Base-by-base conservation (phyloP, 495 filamentous ascomycete species). In the Hypoxylon lienhwacheense region DNA sequence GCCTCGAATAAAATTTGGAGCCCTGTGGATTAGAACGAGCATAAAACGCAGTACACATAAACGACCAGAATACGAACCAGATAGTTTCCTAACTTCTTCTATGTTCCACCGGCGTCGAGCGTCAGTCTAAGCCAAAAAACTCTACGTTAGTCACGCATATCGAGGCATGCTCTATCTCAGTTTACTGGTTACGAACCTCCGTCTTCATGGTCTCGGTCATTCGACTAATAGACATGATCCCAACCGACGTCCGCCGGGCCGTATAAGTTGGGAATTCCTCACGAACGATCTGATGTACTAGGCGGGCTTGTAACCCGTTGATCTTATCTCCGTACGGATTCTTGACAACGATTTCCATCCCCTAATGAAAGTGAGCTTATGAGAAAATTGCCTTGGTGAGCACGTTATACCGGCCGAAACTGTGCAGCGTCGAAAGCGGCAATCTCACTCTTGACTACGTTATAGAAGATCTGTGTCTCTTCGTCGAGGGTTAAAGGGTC, bases 1-100 rank as follows among this genome's bases (percentile, higher is more conserved):
- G 85, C 86, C 46, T 93, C 89, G 41, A 86, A 73, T 7, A 92
- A 55, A 76, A 85, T 88, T 33, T 85, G 72, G 37, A 91, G 79
- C 7, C 87, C 89, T 49, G 32, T 4, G 11, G 29, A 11, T 35
- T 46, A 29, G 39, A 34, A 20, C n/a, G 21, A 11, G 31, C 11
- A 20, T 7, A 22, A 1, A 29, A 37, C 29, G 7, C 3, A 22
- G 25, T 2, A 1, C 21, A 15, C 1, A 2, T n/a, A 12, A 22
- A 17, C 8, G 8, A 1, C 1, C 0, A 7, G 20, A 24, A 25
- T 12, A 47, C 50, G 2, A 35, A 55, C 50, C 51, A 37, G 51
- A 41, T 34, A 61, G 12, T 25, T 10, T 24, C 16, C 20, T 39
- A 10, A 21, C 22, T n/a, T 50, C 57, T 0, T 35, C 17, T 0